Evolutionary conservation across 176 grass and related monocot genomes (phyloP).

Genomic region (Hordeum marinum): DNA sequence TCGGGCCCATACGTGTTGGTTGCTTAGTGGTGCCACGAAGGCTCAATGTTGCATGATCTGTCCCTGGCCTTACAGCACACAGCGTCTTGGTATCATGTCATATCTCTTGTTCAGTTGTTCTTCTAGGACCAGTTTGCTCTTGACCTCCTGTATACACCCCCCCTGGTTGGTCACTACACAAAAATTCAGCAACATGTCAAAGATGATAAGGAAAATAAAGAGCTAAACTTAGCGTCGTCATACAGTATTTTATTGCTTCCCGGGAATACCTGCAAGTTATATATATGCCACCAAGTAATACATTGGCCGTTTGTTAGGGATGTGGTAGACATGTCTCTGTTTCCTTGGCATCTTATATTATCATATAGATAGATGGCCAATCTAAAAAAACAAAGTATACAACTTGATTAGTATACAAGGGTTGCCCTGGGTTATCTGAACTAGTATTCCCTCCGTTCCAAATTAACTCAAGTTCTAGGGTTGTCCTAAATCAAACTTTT

Average conservation of each 20-base stretch:
- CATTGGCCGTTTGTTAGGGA: background rate
- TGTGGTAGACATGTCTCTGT: background rate
- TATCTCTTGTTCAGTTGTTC: too few species aligned
- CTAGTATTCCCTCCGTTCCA: background rate
- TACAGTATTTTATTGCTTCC: constrained; percentile 22
- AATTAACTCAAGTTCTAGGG: background rate
- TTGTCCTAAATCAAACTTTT: background rate
- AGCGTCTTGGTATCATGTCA: background rate
- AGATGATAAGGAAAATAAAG: constrained; percentile 6
- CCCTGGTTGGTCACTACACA: constrained; percentile 26
- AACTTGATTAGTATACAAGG: background rate
- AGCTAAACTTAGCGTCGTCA: background rate
- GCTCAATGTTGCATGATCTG: constrained; percentile 14
- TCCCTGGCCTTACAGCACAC: constrained; percentile 1
- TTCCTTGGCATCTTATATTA: constrained; percentile 11
- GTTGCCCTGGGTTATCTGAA: background rate
- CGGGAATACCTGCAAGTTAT: constrained; percentile 7
- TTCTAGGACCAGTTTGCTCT: constrained; percentile 19
- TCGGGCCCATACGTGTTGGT: background rate
- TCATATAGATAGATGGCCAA: background rate
- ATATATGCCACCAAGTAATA: background rate
- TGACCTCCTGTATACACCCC: constrained; percentile 26
- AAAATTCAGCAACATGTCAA: constrained; percentile 7
- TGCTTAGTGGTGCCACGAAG: background rate
- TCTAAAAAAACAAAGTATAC: background rate